These are phyloP conservation scores for Annona squamosa DNA, from an alignment of 164 flowering plant species.

Conservation along the genomic window DNA sequence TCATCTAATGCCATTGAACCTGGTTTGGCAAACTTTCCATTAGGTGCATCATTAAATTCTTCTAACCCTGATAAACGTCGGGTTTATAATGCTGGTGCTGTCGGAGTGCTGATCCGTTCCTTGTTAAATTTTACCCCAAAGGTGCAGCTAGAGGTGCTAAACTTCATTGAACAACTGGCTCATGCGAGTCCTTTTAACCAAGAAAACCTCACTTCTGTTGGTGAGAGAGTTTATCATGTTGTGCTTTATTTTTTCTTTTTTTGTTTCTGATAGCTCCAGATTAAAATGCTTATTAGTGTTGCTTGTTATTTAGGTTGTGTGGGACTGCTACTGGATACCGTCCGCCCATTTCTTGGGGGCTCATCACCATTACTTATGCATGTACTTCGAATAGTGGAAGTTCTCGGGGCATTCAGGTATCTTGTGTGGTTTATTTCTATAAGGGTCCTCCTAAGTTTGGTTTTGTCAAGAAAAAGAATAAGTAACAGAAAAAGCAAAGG, in stretches of 20 bases:
- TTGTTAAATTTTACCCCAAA: conserved; percentile 84
- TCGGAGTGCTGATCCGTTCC: conserved; percentile 71
- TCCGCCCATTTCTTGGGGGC: conserved; percentile 73
- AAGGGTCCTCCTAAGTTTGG: not conserved
- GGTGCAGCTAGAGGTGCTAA: conserved; percentile 78
- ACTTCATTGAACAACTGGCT: conserved; percentile 76
- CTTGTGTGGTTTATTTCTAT: not conserved
- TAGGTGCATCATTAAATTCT: conserved; percentile 49
- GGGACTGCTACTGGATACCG: conserved; percentile 80
- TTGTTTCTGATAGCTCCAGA: not conserved
- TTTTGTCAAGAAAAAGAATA: too few species aligned
- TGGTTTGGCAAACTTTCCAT: conserved; percentile 41
- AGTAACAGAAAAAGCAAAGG: too few species aligned
- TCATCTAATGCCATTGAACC: conserved; percentile 33
- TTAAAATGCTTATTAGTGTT: conserved; percentile 1
- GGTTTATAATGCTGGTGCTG: conserved; percentile 87
- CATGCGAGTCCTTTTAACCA: conserved; percentile 79
- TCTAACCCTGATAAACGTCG: conserved; percentile 56
- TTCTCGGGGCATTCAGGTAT: conserved; percentile 93
- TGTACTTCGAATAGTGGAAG: conserved; percentile 81
- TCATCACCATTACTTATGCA: conserved; percentile 75
- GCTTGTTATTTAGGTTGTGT: conserved; percentile 65
- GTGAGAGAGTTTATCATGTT: conserved; percentile 32
- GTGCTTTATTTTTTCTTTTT: not conserved
- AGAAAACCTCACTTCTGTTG: conserved; percentile 92